These are phyloP conservation scores for Wickerhamiella brachini DNA, from an alignment of 805 yeast species.

Conservation along the genomic window DNA sequence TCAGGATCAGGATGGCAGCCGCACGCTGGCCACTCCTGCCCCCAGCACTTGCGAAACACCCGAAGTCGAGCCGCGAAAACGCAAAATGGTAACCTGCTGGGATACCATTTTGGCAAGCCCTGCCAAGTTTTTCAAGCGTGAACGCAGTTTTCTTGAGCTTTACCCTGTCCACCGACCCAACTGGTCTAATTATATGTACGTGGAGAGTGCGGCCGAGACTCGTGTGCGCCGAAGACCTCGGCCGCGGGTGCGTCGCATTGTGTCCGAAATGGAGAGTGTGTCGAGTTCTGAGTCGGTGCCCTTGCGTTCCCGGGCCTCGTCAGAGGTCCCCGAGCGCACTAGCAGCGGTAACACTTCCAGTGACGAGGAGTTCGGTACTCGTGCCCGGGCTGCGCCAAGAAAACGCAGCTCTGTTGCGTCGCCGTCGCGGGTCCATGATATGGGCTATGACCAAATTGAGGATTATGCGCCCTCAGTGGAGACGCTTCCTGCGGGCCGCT, in stretches of 20 bases:
- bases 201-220: conserved; percentile 6
- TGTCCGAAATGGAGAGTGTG: neutral
- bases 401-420: neutral
- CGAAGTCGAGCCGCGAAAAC: conserved; percentile 6
- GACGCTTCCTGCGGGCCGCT: conserved; percentile 53
- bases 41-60: neutral
- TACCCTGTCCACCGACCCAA: conserved; percentile 23
- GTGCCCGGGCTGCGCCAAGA: neutral
- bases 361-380: neutral
- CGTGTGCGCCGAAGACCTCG: conserved; percentile 6
- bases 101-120: conserved; percentile 19
- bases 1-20: neutral
- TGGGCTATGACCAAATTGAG: conserved; percentile 33
- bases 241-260: conserved; percentile 6
- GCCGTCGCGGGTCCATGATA: conserved; percentile 28
- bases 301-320: conserved; percentile 3
- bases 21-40: neutral
- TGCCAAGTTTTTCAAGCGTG: conserved; percentile 19
- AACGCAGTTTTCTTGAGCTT: conserved; percentile 19
- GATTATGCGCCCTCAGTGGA: conserved; percentile 67
- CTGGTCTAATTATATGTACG: conserved; percentile 19
- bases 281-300: neutral
- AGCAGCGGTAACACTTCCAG: neutral
- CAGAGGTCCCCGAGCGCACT: neutral
- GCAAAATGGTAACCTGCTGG: conserved; percentile 23